phyloP scores from a whole-genome alignment of 306 rosid species.

The Castanospermum australe region DNA sequence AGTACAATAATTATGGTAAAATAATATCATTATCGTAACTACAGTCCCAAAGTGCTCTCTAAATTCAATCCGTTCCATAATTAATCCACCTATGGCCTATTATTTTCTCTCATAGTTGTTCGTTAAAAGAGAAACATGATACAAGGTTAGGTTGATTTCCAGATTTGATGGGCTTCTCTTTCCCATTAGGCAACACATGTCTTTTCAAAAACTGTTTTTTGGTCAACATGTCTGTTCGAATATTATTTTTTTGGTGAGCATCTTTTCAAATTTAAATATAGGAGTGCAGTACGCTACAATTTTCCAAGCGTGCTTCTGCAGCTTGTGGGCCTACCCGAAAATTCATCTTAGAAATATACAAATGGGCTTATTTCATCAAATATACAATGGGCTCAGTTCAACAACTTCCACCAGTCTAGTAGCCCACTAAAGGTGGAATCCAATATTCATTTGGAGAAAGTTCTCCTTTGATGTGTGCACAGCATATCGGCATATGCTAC shows the following conservation, averaged over 20 bases:
- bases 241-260: background rate
- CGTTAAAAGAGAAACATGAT: constrained; percentile 19
- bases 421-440: background rate
- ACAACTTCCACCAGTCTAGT: background rate
- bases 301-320: background rate
- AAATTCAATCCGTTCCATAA: background rate
- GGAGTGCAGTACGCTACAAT: background rate
- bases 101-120: background rate
- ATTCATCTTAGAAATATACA: background rate
- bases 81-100: background rate
- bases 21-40: too few species aligned
- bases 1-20: background rate
- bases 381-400: background rate
- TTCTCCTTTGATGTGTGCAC: too few species aligned
- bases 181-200: background rate
- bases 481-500: too few species aligned
- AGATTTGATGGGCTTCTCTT: background rate
- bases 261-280: background rate
- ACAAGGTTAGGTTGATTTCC: constrained; percentile 15
- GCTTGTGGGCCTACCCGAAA: background rate
- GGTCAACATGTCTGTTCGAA: too few species aligned
- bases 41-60: too few species aligned
- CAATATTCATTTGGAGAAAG: background rate
- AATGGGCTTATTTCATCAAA: background rate
- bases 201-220: background rate